Conservation (phyloP, 2,329 filamentous ascomycete species). For the Xylariaceae sp. region DNA sequence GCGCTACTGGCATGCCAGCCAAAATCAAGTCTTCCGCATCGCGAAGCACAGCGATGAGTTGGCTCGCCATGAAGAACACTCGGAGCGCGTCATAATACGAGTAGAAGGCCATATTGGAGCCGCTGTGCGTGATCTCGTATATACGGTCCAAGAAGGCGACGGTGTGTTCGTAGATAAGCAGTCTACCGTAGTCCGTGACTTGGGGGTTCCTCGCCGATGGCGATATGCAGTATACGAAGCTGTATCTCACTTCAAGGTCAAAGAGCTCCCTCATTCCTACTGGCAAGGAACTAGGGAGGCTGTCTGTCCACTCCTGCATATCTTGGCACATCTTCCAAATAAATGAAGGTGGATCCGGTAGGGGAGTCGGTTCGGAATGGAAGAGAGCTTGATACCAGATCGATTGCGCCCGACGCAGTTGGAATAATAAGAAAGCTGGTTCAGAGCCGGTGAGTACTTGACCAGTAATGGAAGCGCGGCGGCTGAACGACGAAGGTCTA, state of each 20-base stretch:
- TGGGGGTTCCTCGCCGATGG: constrained; percentile 70
- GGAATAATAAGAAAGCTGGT: constrained; percentile 73
- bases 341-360: constrained; percentile 65
- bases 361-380: constrained; percentile 67
- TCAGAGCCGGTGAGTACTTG: constrained; percentile 53
- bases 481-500: constrained; percentile 39
- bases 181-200: constrained; percentile 71
- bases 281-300: constrained; percentile 63
- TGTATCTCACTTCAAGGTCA: constrained; percentile 84
- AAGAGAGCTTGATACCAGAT: constrained; percentile 87
- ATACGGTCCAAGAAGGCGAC: constrained; percentile 77
- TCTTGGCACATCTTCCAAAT: constrained; percentile 72
- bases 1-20: constrained; percentile 41
- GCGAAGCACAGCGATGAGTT: constrained; percentile 57
- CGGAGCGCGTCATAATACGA: constrained; percentile 86
- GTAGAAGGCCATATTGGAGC: constrained; percentile 61
- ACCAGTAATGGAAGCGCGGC: constrained; percentile 37
- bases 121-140: constrained; percentile 59
- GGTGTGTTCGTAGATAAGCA: constrained; percentile 80
- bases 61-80: constrained; percentile 69
- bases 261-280: constrained; percentile 70
- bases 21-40: constrained; percentile 55
- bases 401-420: constrained; percentile 80
- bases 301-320: constrained; percentile 77
- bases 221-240: constrained; percentile 83